These are phyloP conservation scores for Verbena officinalis DNA, from an alignment of 257 asterid species.

Conservation along the genomic window DNA sequence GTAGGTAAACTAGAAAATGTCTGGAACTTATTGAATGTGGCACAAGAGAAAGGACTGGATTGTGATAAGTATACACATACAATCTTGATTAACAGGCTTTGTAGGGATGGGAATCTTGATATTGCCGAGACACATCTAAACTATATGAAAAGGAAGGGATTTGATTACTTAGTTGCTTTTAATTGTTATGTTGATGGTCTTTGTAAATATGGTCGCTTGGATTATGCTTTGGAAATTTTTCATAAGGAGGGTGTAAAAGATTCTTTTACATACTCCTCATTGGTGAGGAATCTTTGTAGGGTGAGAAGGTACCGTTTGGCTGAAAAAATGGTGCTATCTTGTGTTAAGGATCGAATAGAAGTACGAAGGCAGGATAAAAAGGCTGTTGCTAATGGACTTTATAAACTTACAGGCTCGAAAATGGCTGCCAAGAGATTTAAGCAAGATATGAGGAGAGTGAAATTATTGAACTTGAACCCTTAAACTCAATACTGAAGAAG, in stretches of 20 bases:
- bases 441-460: conserved; percentile 50
- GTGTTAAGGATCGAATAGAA: conserved; percentile 55
- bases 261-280: conserved; percentile 73
- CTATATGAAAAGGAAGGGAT: conserved; percentile 55
- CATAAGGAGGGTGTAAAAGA: conserved; percentile 61
- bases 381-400: conserved; percentile 64
- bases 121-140: conserved; percentile 57
- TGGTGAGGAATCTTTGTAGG: conserved; percentile 77
- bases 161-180: conserved; percentile 63
- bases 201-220: conserved; percentile 67
- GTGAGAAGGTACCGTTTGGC: conserved; percentile 63
- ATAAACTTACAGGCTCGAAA: conserved; percentile 36
- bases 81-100: conserved; percentile 77
- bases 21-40: conserved; percentile 47
- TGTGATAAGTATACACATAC: conserved; percentile 77
- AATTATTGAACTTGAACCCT: conserved; percentile 42
- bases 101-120: conserved; percentile 64
- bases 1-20: conserved; percentile 66
- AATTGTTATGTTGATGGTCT: conserved; percentile 72
- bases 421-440: conserved; percentile 45
- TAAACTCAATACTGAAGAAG: conserved; percentile 18
- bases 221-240: conserved; percentile 66
- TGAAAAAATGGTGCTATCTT: conserved; percentile 61
- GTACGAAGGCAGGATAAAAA: conserved; percentile 55
- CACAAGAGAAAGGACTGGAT: conserved; percentile 56